phyloP scores from a whole-genome alignment of 352 stramenopile genomes.

The Pythium periplocum region DNA sequence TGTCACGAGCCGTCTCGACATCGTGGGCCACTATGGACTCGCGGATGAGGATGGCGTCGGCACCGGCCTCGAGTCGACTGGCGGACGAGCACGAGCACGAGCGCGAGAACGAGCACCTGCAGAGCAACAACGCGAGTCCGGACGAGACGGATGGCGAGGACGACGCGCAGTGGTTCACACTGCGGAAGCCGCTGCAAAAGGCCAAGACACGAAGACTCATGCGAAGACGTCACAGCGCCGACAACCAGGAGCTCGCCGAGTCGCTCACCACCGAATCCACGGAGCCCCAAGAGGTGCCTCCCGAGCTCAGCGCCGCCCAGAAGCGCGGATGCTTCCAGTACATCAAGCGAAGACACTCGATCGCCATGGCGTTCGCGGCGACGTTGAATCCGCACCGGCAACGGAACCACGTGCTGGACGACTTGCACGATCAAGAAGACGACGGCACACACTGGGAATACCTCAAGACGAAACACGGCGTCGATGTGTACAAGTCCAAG shows the following conservation, averaged over 20 bases:
- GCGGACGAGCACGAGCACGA: slow-evolving; percentile 6
- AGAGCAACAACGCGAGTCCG: slow-evolving; percentile 7
- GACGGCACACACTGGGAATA: slow-evolving; percentile 51
- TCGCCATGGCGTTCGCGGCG: slow-evolving; percentile 68
- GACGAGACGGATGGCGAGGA: not conserved
- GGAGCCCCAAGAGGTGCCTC: not conserved
- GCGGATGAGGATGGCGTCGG: slow-evolving; percentile 3
- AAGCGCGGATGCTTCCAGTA: slow-evolving; percentile 81
- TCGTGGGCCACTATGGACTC: slow-evolving; percentile 18
- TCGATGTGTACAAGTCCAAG: slow-evolving; percentile 65
- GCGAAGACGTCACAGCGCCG: slow-evolving; percentile 17
- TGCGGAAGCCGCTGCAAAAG: no score
- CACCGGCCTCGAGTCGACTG: slow-evolving; percentile 1
- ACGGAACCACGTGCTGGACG: slow-evolving; percentile 5
- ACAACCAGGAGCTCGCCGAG: slow-evolving; percentile 4
- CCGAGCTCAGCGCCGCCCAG: slow-evolving; percentile 48
- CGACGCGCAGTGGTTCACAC: slow-evolving; percentile 1
- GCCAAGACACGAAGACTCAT: not conserved
- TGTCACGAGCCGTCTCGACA: not conserved
- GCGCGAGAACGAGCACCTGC: slow-evolving; percentile 12
- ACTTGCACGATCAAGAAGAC: slow-evolving; percentile 6
- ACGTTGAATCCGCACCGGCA: not conserved
- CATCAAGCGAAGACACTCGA: slow-evolving; percentile 70
- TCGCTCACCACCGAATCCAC: not conserved
- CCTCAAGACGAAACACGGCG: slow-evolving; percentile 59